phyloP scores from a whole-genome alignment of 129 eudicot species.

The Lonicera japonica region DNA sequence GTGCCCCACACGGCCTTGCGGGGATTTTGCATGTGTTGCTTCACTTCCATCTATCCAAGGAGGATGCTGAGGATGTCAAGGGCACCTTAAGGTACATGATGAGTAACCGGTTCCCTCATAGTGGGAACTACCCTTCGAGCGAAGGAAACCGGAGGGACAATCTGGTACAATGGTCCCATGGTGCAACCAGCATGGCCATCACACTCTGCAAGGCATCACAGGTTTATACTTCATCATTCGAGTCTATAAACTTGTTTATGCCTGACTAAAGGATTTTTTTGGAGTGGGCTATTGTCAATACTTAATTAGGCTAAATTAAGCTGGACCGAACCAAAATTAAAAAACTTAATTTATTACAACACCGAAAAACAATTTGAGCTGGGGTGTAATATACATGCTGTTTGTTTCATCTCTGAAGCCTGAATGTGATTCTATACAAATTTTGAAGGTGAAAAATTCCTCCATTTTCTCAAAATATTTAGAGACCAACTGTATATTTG shows the following conservation, averaged over 20 bases:
- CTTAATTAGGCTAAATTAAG: too few species aligned
- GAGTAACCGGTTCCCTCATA: slow-evolving; percentile 75
- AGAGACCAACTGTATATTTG: too few species aligned
- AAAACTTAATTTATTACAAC: too few species aligned
- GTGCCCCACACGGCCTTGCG: slow-evolving; percentile 92
- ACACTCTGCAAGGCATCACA: slow-evolving; percentile 84
- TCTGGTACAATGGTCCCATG: slow-evolving; percentile 92
- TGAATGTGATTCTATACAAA: too few species aligned
- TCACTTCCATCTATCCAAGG: slow-evolving; percentile 52
- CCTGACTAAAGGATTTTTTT: too few species aligned
- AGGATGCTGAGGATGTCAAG: slow-evolving; percentile 69
- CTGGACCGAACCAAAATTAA: too few species aligned
- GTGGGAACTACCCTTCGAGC: slow-evolving; percentile 82
- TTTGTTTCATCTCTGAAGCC: too few species aligned
- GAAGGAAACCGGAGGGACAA: slow-evolving; percentile 82
- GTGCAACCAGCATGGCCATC: slow-evolving; percentile 72
- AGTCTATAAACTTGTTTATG: not conserved
- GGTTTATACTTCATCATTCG: slow-evolving; percentile 31
- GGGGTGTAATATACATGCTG: too few species aligned
- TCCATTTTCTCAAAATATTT: too few species aligned
- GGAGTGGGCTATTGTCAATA: too few species aligned
- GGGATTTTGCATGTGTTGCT: slow-evolving; percentile 80
- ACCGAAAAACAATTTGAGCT: too few species aligned
- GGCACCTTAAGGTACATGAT: slow-evolving; percentile 78
- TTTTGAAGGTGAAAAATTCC: too few species aligned